Base-by-base conservation (phyloP, 768 basidiomycete genomes). In the Leccinellum albellum region DNA sequence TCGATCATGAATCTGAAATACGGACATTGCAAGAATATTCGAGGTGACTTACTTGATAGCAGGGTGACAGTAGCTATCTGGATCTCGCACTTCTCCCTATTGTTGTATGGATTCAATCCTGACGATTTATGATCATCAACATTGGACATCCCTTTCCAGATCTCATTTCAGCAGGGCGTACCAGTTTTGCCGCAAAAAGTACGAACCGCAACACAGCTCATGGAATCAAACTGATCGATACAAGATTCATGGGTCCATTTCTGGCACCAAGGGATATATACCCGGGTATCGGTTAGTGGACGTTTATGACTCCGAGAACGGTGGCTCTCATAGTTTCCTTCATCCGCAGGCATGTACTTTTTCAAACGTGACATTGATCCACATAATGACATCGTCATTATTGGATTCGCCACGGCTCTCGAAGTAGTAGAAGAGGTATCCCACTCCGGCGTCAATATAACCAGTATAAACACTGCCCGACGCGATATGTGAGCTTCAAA, bases 351-450 rank as follows among this genome's bases (percentile, higher is more conserved):
- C 79, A 80, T 3, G 74, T 32, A 14, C 66, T 68, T 2, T 37
- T 33, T 20, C 26, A 29, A 13, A 59, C 51, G 26, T 48, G 13
- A 14, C 46, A 35, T 35, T 35, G 15, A 72, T 77, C 76, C 75
- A 77, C 64, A 85, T 79, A 6, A 85, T 80, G 4, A 85, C 79
- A 62, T 84, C 66, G 75, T 83, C 82, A 64, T 73, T 76, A 15
- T 72, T 77, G 26, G 84, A 84, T 61, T 81, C 71, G 45, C 75
- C 74, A 59, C 87, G 73, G 58, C 82, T 84, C 70, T 88, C 84
- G 73, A 88, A 88, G 68, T 87, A 87, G 74, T 88, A 87, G 70
- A 85, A 85, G 51, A 86, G 54, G 60, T 85, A 84, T 57, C 83
- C 79, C 17, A 81, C 82, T 64, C 81, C 75, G 45, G 83, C 76